A percentile compares a stretch with the other conserved stretches of the same genome.
Conservation (phyloP, 176 grass and related monocot genomes). For the Phyllostachys edulis region DNA sequence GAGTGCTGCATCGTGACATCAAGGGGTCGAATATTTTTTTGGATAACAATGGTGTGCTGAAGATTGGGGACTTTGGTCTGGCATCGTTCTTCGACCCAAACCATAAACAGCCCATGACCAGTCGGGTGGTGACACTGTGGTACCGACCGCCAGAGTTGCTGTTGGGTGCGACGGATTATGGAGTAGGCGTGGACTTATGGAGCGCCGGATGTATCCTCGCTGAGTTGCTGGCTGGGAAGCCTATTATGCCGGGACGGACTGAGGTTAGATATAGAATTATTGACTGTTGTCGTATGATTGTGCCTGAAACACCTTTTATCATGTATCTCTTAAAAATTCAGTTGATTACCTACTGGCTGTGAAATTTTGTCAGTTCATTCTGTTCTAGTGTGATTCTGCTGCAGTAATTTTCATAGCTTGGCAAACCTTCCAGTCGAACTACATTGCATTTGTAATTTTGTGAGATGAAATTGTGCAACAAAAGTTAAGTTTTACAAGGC, state of each 20-base stretch:
- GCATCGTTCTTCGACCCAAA: slow-evolving; percentile 68
- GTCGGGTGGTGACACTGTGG: slow-evolving; percentile 77
- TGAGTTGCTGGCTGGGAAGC: slow-evolving; percentile 76
- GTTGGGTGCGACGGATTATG: slow-evolving; percentile 73
- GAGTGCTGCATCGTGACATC: slow-evolving; percentile 76
- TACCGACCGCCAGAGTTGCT: slow-evolving; percentile 79
- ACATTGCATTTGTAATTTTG: background rate
- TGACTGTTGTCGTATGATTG: background rate
- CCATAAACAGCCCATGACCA: slow-evolving; percentile 84
- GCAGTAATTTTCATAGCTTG: slow-evolving; percentile 7
- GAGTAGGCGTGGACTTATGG: slow-evolving; percentile 72
- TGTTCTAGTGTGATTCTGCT: slow-evolving; percentile 15
- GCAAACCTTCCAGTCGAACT: background rate
- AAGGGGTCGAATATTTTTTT: slow-evolving; percentile 77
- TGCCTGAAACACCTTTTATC: background rate
- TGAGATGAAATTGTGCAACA: background rate
- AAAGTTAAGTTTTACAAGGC: background rate
- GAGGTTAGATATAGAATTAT: slow-evolving; percentile 53
- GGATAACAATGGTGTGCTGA: slow-evolving; percentile 68
- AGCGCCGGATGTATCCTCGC: slow-evolving; percentile 84
- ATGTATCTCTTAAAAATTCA: background rate
- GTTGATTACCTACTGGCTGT: background rate
- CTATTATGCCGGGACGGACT: slow-evolving; percentile 84
- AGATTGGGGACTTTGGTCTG: slow-evolving; percentile 75
- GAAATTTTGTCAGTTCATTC: background rate